Evolutionary conservation across 768 basidiomycete genomes (phyloP).

Genomic region (Rickenella mellea): DNA sequence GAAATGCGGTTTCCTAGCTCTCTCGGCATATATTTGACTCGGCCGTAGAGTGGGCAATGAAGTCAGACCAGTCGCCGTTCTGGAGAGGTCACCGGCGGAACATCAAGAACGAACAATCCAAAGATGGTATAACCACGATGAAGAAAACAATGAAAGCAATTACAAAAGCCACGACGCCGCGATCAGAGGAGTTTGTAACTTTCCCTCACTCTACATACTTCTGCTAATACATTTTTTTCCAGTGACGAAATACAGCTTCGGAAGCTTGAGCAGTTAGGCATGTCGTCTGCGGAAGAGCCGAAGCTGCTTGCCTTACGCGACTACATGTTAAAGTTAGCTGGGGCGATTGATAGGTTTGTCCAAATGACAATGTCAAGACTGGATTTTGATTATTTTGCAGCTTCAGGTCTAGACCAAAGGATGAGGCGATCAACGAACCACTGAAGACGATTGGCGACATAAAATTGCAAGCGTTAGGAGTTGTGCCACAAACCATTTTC

Average conservation of each 20-base stretch:
- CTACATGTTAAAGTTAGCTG: slow-evolving; percentile 77
- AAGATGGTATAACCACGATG: slow-evolving; percentile 51
- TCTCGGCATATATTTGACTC: slow-evolving; percentile 75
- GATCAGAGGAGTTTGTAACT: slow-evolving; percentile 68
- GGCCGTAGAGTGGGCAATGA: slow-evolving; percentile 83
- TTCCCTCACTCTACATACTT: background rate
- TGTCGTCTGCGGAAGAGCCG: slow-evolving; percentile 70
- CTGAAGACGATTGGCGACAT: slow-evolving; percentile 58
- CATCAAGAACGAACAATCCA: slow-evolving; percentile 29
- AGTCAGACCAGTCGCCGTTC: slow-evolving; percentile 67
- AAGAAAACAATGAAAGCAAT: slow-evolving; percentile 40
- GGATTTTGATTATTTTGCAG: slow-evolving; percentile 23
- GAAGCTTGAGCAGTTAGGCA: slow-evolving; percentile 82
- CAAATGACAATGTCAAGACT: background rate
- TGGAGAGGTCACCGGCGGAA: slow-evolving; percentile 54
- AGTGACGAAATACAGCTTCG: slow-evolving; percentile 73
- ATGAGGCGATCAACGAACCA: slow-evolving; percentile 54
- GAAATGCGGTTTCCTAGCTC: slow-evolving; percentile 23
- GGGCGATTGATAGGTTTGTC: slow-evolving; percentile 63
- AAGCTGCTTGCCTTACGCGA: slow-evolving; percentile 87
- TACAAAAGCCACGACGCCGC: slow-evolving; percentile 31
- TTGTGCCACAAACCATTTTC: slow-evolving; percentile 89
- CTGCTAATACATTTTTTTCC: slow-evolving; percentile 4
- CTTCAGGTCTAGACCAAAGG: slow-evolving; percentile 53
- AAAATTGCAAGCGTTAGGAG: slow-evolving; percentile 78